These are phyloP conservation scores for Cercospora sp. DNA, from an alignment of 2,329 filamentous ascomycete genomes.

Conservation along the genomic window DNA sequence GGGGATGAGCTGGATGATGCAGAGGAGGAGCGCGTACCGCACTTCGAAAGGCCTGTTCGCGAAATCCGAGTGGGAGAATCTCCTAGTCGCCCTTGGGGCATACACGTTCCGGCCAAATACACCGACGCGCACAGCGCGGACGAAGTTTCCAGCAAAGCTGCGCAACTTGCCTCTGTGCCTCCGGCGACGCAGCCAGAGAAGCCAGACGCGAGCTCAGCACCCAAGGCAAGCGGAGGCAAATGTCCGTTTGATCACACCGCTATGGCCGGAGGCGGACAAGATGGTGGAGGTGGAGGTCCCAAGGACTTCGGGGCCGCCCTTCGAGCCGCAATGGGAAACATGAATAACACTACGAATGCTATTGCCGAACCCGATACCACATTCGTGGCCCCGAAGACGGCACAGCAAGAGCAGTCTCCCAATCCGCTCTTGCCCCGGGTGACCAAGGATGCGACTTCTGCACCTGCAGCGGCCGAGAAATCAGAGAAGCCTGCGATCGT, in stretches of 20 bases:
- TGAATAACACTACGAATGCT: neutral
- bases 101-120: slow-evolving; percentile 68
- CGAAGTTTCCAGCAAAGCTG: slow-evolving; percentile 38
- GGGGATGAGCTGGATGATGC: slow-evolving; percentile 43
- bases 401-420: neutral
- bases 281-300: neutral
- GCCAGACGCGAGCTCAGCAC: neutral
- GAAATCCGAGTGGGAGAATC: slow-evolving; percentile 93
- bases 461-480: neutral
- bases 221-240: slow-evolving; percentile 20
- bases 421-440: neutral
- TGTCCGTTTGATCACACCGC: slow-evolving; percentile 29
- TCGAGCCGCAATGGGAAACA: neutral
- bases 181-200: slow-evolving; percentile 31
- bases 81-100: slow-evolving; percentile 90
- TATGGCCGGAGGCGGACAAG: slow-evolving; percentile 1
- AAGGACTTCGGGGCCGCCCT: slow-evolving; percentile 1
- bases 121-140: slow-evolving; percentile 41
- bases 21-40: slow-evolving; percentile 65
- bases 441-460: neutral
- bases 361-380: slow-evolving; percentile 8
- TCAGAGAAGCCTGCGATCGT: slow-evolving; percentile 65
- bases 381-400: neutral
- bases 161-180: slow-evolving; percentile 50
- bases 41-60: slow-evolving; percentile 81